Evolutionary conservation across 202 grass and related monocot species (phyloP).

Genomic region (Schoenoplectus tabernaemontani): DNA sequence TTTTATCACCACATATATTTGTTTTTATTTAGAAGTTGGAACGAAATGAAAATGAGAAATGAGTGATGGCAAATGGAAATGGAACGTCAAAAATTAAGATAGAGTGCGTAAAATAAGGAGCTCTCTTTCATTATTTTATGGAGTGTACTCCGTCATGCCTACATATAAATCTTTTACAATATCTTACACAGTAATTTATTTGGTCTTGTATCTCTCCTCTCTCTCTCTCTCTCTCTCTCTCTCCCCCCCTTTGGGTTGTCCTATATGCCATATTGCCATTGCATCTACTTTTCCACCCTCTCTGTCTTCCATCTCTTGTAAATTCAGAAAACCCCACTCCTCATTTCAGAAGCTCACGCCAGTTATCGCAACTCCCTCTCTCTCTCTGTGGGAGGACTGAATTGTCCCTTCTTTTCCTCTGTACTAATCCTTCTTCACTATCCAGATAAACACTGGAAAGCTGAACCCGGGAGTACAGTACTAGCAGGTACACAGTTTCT

Average conservation of each 20-base stretch:
- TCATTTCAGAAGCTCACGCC: neutral
- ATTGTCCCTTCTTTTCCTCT: neutral
- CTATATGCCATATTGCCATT: too few relatives aligned
- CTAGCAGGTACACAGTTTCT: neutral
- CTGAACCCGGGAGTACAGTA: neutral
- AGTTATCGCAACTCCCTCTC: neutral
- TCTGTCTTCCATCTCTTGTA: neutral
- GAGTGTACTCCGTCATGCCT: neutral
- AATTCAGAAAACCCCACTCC: neutral
- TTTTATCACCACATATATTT: too few relatives aligned
- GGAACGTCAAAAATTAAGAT: neutral
- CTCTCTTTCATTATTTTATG: neutral
- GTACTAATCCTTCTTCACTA: constrained; percentile 2
- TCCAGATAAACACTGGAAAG: neutral
- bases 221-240: constrained; percentile 30
- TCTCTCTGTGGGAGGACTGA: neutral
- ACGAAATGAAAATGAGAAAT: too few relatives aligned
- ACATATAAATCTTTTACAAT: constrained; percentile 8
- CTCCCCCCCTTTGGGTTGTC: constrained; percentile 27
- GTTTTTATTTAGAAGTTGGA: too few relatives aligned
- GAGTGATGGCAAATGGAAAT: too few relatives aligned
- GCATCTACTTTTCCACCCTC: constrained; percentile 6
- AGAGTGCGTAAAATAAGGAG: neutral
- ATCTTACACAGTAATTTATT: constrained; percentile 12
- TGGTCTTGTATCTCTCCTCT: constrained; percentile 26